These are phyloP conservation scores for Scenedesmus sp. DNA, from an alignment of 163 green algal species.

Conservation along the genomic window DNA sequence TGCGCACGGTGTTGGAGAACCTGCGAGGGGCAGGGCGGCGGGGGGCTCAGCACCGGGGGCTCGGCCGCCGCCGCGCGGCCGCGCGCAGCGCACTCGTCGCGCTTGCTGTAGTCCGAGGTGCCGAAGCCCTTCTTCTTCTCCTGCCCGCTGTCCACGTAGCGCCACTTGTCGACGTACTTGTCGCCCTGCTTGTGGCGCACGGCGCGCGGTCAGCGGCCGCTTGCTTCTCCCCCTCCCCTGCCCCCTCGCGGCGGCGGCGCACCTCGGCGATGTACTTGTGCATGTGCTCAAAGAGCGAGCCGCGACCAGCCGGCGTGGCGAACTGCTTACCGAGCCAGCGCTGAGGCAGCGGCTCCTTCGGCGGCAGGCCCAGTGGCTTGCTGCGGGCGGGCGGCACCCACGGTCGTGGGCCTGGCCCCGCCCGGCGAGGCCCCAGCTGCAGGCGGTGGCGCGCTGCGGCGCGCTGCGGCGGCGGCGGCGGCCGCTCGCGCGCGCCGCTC, in stretches of 20 bases:
- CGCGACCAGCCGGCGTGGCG: slow-evolving; percentile 57
- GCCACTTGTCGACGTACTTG: slow-evolving; percentile 75
- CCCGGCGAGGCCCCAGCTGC: no score
- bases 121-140: slow-evolving; percentile 84
- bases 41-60: no score
- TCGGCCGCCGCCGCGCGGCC: no score
- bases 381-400: not conserved
- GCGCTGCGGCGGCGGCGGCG: not conserved
- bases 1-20: slow-evolving; percentile 83
- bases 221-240: not conserved
- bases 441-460: no score
- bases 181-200: slow-evolving; percentile 56
- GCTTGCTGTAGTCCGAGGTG: slow-evolving; percentile 82
- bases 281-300: slow-evolving; percentile 88
- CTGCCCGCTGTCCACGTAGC: slow-evolving; percentile 71
- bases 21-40: no score
- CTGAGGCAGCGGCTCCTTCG: slow-evolving; percentile 15
- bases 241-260: not conserved
- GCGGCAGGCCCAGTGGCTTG: not conserved
- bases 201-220: not conserved
- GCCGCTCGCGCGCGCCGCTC: slow-evolving; percentile 21
- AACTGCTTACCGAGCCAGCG: slow-evolving; percentile 81
- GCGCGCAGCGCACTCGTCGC: no score
- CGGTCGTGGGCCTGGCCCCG: no score
- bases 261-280: slow-evolving; percentile 79